Evolutionary conservation across 2,329 filamentous ascomycete genomes (phyloP), one percentile per base, ranked within the genome.

Genomic region (Dryadomyces sulphureus): DNA sequence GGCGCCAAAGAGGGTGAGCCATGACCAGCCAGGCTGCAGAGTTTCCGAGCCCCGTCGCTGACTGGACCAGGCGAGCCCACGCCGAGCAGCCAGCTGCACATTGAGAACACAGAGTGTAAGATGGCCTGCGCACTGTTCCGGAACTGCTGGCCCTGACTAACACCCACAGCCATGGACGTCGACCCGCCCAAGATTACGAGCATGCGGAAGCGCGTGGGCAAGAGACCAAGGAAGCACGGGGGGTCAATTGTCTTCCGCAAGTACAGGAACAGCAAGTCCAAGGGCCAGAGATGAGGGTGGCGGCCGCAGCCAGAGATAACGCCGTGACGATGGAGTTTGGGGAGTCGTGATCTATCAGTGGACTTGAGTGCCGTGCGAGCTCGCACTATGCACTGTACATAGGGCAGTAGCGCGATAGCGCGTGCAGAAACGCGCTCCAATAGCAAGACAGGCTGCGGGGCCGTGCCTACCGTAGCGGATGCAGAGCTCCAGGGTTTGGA

Each of bases 201-300:
- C 66, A 68, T 34, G 59, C 11, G 69, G 62, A 71, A 68, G 58
- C 69, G 70, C 54, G 65, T 77, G 45, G 66, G 71, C 60, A 81
- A 79, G 67, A 68, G 69, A 57, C 70, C 64, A 54, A 65, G 63
- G 52, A 75, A 71, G 60, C 74, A 70, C n/a, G n/a, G n/a, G 53
- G 65, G 68, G 36, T 67, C 67, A 49, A 79, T 81, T 49, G 73
- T 77, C 20, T 81, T 81, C 51, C 67, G 68, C 45, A 77, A 70
- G 55, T 77, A 72, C 57, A 69, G 69, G 50, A 70, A 75, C 48
- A 67, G 67, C 51, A 60, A 66, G 52, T 65, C 62, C 52, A 68
- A 65, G 56, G 70, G 67, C 61, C 49, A 48, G 45, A 54, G 50
- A 32, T 53, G 50, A 51, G 34, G 24, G 32, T 12, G 5, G 7